Evolutionary conservation across 2,329 filamentous ascomycete species (phyloP), one percentile per base, ranked within the genome.

Genomic region (Massarina eburnea): DNA sequence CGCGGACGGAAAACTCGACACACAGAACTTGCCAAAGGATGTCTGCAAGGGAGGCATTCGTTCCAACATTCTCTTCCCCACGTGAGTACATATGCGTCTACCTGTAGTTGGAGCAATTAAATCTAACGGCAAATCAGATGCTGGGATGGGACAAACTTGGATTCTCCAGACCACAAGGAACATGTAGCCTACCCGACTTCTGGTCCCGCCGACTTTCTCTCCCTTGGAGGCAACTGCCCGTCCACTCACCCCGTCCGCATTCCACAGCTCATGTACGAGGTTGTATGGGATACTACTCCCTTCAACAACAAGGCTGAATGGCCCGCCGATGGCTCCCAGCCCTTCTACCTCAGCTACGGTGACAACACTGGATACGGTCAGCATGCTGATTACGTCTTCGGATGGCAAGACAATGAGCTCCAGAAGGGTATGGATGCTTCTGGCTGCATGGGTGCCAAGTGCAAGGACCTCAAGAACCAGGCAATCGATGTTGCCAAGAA

Each of bases 101-200:
- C 5, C n/a, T 14, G 18, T 7, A 5, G 10, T 8, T 9, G 3
- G 10, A 39, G 15, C 10, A n/a, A 27, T 30, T 14, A 12, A n/a
- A 21, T 20, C 36, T 43, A 20, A 48, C 33, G 20, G 8, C n/a
- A 18, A 9, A 8, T 18, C 22, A 54, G 46, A 6, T 56, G 53
- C 66, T 76, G 74, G 73, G 73, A 76, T 45, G 73, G 74, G 45
- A 66, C 65, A 54, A 75, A 75, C 60, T 41, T 72, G 5, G 77
- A 80, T 57, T 76, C 76, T 15, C 40, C 58, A 1, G 75, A 83
- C 64, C 80, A 83, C 72, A 46, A 44, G 17, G 40, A 41, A 10
- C 82, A 73, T 54, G 67, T 74, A 20, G 61, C 73, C 17, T 74
- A 74, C 50, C 72, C 73, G 2, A 61, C 57, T 19, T 55, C 10